phyloP scores from a whole-genome alignment of 139 green algal genomes.

The Chlorella sp. region DNA sequence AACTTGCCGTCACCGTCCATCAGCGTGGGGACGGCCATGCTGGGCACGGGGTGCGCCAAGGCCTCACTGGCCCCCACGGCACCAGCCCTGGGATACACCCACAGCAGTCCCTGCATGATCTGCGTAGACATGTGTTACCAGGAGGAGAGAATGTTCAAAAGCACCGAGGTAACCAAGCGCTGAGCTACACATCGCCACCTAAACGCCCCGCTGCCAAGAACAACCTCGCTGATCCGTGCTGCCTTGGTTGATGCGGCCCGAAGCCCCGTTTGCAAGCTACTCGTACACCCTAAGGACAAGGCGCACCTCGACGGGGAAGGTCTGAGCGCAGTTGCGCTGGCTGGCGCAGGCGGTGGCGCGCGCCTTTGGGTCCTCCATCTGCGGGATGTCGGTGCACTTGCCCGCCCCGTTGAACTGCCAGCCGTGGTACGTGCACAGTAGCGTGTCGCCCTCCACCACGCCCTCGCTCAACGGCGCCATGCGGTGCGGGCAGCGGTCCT shows the following conservation, averaged over 20 bases:
- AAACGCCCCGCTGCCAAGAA: no score
- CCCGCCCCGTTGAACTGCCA: constrained; percentile 9
- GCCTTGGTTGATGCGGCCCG: no score
- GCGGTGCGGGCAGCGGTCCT: constrained; percentile 33
- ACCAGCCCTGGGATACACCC: constrained; percentile 36
- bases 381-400: constrained; percentile 13
- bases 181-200: no score
- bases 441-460: constrained; percentile 24
- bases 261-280: no score
- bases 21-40: neutral
- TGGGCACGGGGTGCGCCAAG: no score
- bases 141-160: no score
- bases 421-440: constrained; percentile 25
- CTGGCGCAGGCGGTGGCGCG: constrained; percentile 12
- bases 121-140: no score
- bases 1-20: neutral
- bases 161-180: no score
- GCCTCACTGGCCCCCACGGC: neutral
- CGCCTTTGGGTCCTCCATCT: constrained; percentile 14
- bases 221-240: no score
- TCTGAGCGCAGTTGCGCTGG: constrained; percentile 3
- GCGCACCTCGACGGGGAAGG: constrained; percentile 9
- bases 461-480: constrained; percentile 33
- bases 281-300: no score
- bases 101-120: constrained; percentile 33